phyloP scores from a whole-genome alignment of 2,329 filamentous ascomycete species.

The Trichoderma afroharzianum region DNA sequence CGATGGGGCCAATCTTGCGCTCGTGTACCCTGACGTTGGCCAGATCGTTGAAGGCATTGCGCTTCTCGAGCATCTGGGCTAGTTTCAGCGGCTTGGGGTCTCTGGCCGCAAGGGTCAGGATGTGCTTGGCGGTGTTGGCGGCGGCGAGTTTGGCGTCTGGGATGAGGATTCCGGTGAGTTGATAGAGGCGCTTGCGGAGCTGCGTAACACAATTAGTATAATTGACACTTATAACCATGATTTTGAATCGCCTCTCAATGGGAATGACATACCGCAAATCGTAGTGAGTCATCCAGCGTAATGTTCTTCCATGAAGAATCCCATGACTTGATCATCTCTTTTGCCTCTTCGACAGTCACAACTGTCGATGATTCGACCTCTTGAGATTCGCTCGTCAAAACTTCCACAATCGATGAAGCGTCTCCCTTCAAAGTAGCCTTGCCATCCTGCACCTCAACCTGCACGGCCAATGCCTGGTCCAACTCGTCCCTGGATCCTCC shows the following conservation, averaged over 20 bases:
- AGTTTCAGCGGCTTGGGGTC: conserved; percentile 60
- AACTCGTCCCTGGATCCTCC: conserved; percentile 31
- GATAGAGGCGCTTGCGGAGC: conserved; percentile 76
- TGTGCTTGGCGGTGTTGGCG: conserved; percentile 49
- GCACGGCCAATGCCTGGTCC: conserved; percentile 33
- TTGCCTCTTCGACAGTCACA: conserved; percentile 39
- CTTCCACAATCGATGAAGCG: conserved; percentile 31
- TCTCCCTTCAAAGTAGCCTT: conserved; percentile 39
- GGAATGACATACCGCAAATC: conserved; percentile 65
- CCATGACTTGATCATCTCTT: conserved; percentile 43
- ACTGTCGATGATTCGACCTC: conserved; percentile 25
- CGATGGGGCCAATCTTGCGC: conserved; percentile 63
- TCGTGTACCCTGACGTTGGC: conserved; percentile 68
- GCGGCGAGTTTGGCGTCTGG: conserved; percentile 64
- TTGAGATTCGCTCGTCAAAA: conserved; percentile 30
- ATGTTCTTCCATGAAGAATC: conserved; percentile 56
- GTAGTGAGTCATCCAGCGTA: conserved; percentile 57
- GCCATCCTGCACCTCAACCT: conserved; percentile 41
- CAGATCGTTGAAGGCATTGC: conserved; percentile 45
- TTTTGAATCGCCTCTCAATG: background rate
- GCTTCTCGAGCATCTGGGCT: conserved; percentile 52
- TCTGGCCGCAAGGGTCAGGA: conserved; percentile 52
- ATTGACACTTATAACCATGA: background rate
- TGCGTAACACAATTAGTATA: conserved; percentile 35
- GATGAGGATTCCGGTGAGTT: conserved; percentile 74